Base-by-base conservation (phyloP, 2,329 filamentous ascomycete genomes). In the Penicillium sp. region DNA sequence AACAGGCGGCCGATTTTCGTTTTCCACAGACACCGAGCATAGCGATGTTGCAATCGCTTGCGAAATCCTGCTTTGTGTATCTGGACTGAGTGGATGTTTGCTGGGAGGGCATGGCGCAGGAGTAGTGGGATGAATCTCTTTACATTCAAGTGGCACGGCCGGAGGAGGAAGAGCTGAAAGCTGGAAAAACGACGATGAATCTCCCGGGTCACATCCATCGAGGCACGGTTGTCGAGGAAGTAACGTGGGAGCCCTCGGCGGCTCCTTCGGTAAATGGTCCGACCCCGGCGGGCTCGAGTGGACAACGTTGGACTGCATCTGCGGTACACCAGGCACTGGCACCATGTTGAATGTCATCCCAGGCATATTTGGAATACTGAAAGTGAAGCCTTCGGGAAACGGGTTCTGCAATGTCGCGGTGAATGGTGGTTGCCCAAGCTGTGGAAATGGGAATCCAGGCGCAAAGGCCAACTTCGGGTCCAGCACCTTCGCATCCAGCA, bases 391-490 rank as follows among this genome's bases (percentile, higher is more conserved):
- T 29, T 60, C 64, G 24, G 59, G 49, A 27, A 63, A 58, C 2
- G 63, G 65, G 3, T 32, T 47, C 15, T 62, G 61, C 2, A 63
- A 43, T 2, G 44, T 43, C 7, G 58, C 43, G 23, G 48, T 18
- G 17, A 62, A 64, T 15, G 60, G 59, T 1, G 60, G 56, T 7
- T 62, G 58, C 10, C 39, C 55, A 10, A 61, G 29, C 1, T 48
- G 21, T 7, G 30, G 18, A 6, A 21, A 24, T 12, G 43, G 34
- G 2, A 39, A 6, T 10, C 8, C 26, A n/a, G 41, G 33, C 5
- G 40, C 36, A 45, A 54, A n/a, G 2, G n/a, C 39, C 8, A 29
- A 3, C n/a, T 41, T 41, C 3, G 23, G 20, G 12, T 41, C 39
- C 26, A 27, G 10, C 26, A 27, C 18, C 1, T 41, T 46, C 7